Evolutionary conservation across 148 eudicot genomes (phyloP), one percentile per base, ranked within the genome.

Genomic region (Chenopodium suecicum): DNA sequence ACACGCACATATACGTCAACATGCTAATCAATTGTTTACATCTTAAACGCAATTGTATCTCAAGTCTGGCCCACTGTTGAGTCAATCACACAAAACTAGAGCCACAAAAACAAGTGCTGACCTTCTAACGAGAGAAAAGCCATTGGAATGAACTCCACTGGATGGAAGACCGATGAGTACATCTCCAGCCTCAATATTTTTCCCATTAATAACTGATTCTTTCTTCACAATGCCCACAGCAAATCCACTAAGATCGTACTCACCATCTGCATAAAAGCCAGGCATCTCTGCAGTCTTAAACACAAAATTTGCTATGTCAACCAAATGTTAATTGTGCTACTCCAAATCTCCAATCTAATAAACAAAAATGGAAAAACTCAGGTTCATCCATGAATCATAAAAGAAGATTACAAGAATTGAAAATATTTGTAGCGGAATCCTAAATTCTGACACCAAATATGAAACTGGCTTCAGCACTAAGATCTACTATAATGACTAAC

Each of bases 251-350:
- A 96, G 94, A 86, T 96, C 99, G 84, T 96, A 96, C 84, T 92
- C 98, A n/a, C 98, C 98, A 48, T 90, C 89, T 10, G 92, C 90
- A 80, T 96, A 96, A 81, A 94, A 95, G 56, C 88, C 97, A 78
- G 99, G 99, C 99, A 95, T 95, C 87, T 95, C 99, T 87, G 99
- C 98, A 82, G 98, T 95, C 99, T 96, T 86, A 52, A 84, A 85
- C 71, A 65, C 75, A 90, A 29, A 82, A 0, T 19, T 25, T 14
- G 73, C 11, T 41, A 46, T 12, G 29, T 83, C 75, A 84, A 54
- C 58, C 69, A 44, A 64, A 25, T 70, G 65, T 62, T 32, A 56
- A 47, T 60, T 60, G 34, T 50, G 46, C 62, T 47, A n/a, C 22
- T 68, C 41, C 29, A 27, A 27, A 27, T 27, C 29, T 27, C 29